Conservation (phyloP, 305 asterid species). For the Fraxinus paxiana region DNA sequence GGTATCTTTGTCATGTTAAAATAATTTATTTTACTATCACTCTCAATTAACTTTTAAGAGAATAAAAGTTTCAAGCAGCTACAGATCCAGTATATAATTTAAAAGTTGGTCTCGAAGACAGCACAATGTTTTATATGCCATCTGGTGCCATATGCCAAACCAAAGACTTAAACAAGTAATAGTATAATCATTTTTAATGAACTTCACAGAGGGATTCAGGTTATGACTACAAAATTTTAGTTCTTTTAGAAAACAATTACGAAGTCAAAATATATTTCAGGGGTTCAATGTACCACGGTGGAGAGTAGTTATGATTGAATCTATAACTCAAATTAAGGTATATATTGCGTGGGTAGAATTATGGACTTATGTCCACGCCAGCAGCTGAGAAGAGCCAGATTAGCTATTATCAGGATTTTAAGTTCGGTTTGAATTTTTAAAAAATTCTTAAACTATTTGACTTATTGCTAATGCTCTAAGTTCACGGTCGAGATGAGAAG, state of each 20-base stretch:
- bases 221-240: neutral
- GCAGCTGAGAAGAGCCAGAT: neutral
- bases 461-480: neutral
- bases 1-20: neutral
- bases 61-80: slow-evolving; percentile 5
- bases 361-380: neutral
- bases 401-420: neutral
- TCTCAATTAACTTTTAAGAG: neutral
- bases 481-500: neutral
- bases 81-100: neutral
- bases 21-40: neutral
- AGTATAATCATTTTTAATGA: neutral
- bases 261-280: neutral
- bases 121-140: neutral
- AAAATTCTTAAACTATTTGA: neutral
- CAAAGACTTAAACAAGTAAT: neutral
- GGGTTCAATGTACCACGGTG: neutral
- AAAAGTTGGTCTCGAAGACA: neutral
- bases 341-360: neutral
- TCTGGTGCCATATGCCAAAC: neutral
- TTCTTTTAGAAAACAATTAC: neutral
- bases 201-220: neutral
- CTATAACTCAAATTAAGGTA: neutral
- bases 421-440: neutral
- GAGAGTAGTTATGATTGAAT: neutral